Base-by-base conservation (phyloP, 208 protist species). In the Crithidia bombi region DNA sequence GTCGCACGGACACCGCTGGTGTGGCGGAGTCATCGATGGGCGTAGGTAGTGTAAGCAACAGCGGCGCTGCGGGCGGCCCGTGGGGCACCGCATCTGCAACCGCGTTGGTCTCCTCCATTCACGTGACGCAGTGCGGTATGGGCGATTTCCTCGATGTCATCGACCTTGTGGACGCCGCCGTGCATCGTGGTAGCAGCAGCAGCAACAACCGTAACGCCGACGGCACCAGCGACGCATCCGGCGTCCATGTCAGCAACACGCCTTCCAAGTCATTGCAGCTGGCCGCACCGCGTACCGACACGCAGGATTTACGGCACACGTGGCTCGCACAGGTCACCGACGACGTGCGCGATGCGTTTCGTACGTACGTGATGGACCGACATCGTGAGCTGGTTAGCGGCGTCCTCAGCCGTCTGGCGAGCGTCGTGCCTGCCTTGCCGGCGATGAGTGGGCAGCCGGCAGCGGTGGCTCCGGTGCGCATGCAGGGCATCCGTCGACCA, bases 271-370 rank as follows among this genome's bases (percentile, higher is more conserved):
- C 5, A 58, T 41, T 19, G 32, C 44, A 7, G 21, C 50, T 26
- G 33, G 5, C 52, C 25, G 54, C 41, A 10, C 25, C 52, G 25
- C 50, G 36, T 57, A 66, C 36, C 12, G 66, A 73, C 62, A 63
- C 76, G 30, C 69, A 81, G 56, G 51, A 65, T 12, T 47, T 87
- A 47, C 62, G 69, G 19, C 54, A 62, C 32, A 71, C 51, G 44
- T 93, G 89, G 89, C 75, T 89, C 23, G 56, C 70, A 9, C 72
- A 87, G 44, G 81, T 91, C 0, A 79, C 66, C 51, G 65, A 69
- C 23, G 79, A 82, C 26, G 70, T 89, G n/a, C 67, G 79, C 50
- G 73, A 83, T 41, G 77, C 81, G n/a, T 91, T 92, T 54, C 43
- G 59, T 36, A 71, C 65, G 38, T 79, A 90, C 39, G 69, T 91